Evolutionary conservation across 2,329 filamentous ascomycete species (phyloP).

Genomic region (Bipolaris zeicola): DNA sequence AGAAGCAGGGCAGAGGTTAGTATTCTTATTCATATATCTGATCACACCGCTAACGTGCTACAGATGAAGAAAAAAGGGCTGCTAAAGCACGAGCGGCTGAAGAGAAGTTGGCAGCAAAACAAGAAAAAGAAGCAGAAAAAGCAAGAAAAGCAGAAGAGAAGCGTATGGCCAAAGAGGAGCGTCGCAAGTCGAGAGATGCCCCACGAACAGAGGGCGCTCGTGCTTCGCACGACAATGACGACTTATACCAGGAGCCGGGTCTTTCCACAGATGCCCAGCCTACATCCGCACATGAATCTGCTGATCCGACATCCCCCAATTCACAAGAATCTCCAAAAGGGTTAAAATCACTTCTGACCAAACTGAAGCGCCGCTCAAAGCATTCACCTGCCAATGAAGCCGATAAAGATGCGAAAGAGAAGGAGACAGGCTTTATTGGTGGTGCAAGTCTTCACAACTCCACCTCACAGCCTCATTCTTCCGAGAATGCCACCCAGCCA

Average conservation of each 20-base stretch:
- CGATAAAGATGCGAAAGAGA: slow-evolving; percentile 25
- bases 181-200: slow-evolving; percentile 55
- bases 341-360: slow-evolving; percentile 46
- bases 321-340: slow-evolving; percentile 43
- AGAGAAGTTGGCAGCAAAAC: slow-evolving; percentile 50
- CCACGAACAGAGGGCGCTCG: slow-evolving; percentile 19
- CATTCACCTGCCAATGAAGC: slow-evolving; percentile 24
- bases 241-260: slow-evolving; percentile 27
- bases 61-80: slow-evolving; percentile 61
- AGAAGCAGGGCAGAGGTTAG: slow-evolving; percentile 63
- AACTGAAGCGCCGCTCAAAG: slow-evolving; percentile 49
- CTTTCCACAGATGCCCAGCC: slow-evolving; percentile 10
- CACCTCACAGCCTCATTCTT: slow-evolving; percentile 21
- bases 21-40: neutral
- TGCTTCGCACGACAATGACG: slow-evolving; percentile 20
- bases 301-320: slow-evolving; percentile 29
- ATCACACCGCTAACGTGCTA: slow-evolving; percentile 28
- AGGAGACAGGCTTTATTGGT: slow-evolving; percentile 50
- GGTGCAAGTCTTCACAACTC: slow-evolving; percentile 49
- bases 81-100: slow-evolving; percentile 57
- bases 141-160: slow-evolving; percentile 61
- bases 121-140: slow-evolving; percentile 52
- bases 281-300: slow-evolving; percentile 14
- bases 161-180: slow-evolving; percentile 56
- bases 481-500: slow-evolving; percentile 6